Evolutionary conservation across 345 rosid genomes (phyloP), one percentile per base, ranked within the genome.

Genomic region (Cardamine chenopodiifolia): DNA sequence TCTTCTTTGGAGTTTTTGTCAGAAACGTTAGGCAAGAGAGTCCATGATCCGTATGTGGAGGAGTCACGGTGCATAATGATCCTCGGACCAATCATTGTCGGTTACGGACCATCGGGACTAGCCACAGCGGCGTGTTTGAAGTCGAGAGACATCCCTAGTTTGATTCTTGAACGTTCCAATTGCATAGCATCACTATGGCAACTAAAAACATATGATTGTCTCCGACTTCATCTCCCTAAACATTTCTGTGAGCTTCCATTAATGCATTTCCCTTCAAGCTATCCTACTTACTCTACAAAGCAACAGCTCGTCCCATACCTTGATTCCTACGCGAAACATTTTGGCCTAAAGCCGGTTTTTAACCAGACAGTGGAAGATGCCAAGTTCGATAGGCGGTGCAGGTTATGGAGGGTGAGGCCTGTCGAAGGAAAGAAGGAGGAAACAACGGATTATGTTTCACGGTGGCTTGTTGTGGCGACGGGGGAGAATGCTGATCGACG

Each of bases 401-500:
- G 77, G 81, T 50, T 83, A 23, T 93, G 98, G 98, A 45, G 82
- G 22, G 84, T 90, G 13, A 86, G 80, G 86, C 72, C 91, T 3
- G 1, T 19, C 15, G 85, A 85, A 48, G 69, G 26, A 23, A 82
- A 78, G 58, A 72, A 52, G 6, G 79, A 80, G 15, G 87, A 76
- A 70, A 85, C 72, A 62, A 65, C 71, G 1, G 89, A 85, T 77
- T 90, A 87, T 65, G 42, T 78, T 2, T 82, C 84, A 23, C 84
- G 49, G 48, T 93, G 96, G 92, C 76, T 93, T n/a, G 79, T 91
- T 6, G 96, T 88, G 1, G 98, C 96, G 0, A 82, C 91, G 0
- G 96, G 98, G 1, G 98, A 91, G 82, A 93, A 93, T 82, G 97
- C 96, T 1, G 90, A n/a, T n/a, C n/a, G n/a, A 86, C 77, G 85